These are phyloP conservation scores for Cupressus sempervirens DNA, from an alignment of 75 land plant species.

Conservation along the genomic window DNA sequence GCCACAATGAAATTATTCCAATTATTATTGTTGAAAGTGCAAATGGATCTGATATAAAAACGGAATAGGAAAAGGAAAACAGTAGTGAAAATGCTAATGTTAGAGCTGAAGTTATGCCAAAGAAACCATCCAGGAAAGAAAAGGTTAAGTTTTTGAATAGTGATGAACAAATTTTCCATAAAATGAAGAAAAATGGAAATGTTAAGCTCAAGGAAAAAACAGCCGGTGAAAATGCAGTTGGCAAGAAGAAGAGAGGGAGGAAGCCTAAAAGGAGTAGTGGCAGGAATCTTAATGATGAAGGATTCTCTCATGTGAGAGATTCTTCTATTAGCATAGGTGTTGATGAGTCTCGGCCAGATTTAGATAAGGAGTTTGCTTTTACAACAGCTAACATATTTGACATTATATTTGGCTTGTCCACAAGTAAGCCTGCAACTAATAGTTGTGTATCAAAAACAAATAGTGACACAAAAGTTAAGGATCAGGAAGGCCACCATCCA, in stretches of 20 bases:
- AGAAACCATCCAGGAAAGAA: neutral
- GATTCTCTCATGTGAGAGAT: slow-evolving; percentile 4
- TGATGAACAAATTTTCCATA: neutral
- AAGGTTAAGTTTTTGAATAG: neutral
- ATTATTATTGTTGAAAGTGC: neutral
- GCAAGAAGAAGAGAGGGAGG: slow-evolving; percentile 2
- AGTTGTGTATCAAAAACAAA: neutral
- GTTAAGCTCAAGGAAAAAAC: neutral
- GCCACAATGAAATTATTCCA: neutral
- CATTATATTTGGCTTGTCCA: slow-evolving; percentile 2
- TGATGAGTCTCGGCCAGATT: neutral
- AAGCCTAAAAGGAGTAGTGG: neutral
- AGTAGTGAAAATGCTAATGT: neutral
- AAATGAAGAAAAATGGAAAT: neutral
- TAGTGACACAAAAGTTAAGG: neutral
- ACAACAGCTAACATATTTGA: slow-evolving; percentile 3
- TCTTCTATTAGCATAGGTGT: neutral
- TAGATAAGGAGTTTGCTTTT: neutral
- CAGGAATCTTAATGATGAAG: neutral
- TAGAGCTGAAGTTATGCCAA: neutral
- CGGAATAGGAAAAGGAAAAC: neutral
- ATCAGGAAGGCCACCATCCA: neutral
- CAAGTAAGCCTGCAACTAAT: neutral
- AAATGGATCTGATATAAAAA: neutral
- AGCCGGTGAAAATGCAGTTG: neutral